These are phyloP conservation scores for Geranium incanum DNA, from an alignment of 441 rosid genomes.

Conservation along the genomic window DNA sequence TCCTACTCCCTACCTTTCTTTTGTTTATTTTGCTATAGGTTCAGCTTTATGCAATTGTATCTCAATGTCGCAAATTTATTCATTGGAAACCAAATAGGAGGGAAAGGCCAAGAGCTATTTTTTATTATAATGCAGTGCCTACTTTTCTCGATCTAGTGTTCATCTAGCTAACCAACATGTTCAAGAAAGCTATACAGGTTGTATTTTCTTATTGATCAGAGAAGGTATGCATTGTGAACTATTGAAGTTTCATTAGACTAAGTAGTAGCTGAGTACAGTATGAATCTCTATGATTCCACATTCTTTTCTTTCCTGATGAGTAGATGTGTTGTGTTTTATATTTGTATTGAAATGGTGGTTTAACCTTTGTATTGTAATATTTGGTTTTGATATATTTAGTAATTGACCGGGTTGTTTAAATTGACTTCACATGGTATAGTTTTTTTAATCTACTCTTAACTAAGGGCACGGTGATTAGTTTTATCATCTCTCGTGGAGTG, in stretches of 20 bases:
- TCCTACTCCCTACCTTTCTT: not conserved
- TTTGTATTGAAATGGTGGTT: not conserved
- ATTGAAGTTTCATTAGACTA: not conserved
- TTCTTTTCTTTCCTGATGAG: not conserved
- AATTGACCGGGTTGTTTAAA: not conserved
- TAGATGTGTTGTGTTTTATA: not conserved
- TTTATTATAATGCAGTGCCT: not conserved
- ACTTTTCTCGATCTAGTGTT: not conserved
- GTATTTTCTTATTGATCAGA: not conserved
- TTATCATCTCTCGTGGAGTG: not conserved
- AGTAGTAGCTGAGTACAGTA: not conserved
- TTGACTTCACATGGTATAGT: not conserved
- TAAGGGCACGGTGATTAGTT: not conserved
- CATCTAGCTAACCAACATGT: not conserved
- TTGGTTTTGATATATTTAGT: not conserved
- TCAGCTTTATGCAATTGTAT: not conserved
- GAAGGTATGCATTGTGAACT: not conserved
- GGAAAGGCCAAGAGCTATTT: not conserved
- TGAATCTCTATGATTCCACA: not conserved
- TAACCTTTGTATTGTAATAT: not conserved
- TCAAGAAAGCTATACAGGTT: conserved; percentile 1
- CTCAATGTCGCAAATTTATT: not conserved
- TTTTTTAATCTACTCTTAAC: not conserved
- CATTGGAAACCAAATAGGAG: not conserved
- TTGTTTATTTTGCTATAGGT: not conserved